Conservation (phyloP, 345 rosid genomes). For the Ailanthus altissimus region DNA sequence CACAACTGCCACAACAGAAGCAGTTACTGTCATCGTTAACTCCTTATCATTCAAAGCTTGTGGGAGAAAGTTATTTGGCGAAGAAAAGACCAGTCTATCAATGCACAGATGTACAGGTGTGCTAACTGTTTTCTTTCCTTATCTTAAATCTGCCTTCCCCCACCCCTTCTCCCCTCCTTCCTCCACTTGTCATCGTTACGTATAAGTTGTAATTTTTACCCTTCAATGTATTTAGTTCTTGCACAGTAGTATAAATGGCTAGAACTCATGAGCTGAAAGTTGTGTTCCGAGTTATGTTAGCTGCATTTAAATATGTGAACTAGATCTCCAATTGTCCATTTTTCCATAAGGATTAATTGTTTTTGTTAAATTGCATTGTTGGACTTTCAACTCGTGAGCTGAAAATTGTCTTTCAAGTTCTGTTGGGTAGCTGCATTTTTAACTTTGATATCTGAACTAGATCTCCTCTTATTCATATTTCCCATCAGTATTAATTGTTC, state of each 20-base stretch:
- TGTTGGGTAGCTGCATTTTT: slow-evolving; percentile 9
- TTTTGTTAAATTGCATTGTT: background rate
- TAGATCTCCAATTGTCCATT: background rate
- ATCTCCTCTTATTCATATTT: too few relatives aligned
- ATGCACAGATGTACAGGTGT: slow-evolving; percentile 86
- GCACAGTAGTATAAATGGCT: background rate
- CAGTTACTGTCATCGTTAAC: slow-evolving; percentile 67
- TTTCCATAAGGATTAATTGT: background rate
- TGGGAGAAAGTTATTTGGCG: slow-evolving; percentile 90
- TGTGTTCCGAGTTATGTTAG: background rate
- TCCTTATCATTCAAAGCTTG: slow-evolving; percentile 81
- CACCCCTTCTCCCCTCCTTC: background rate
- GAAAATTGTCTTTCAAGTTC: background rate
- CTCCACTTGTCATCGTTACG: background rate
- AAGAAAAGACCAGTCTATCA: slow-evolving; percentile 83
- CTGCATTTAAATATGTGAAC: background rate
- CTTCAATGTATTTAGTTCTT: background rate
- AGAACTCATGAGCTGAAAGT: background rate
- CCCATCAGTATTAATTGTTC: background rate
- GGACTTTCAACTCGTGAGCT: background rate
- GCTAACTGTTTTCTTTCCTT: slow-evolving; percentile 21
- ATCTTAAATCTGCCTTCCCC: too few relatives aligned
- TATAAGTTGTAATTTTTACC: background rate
- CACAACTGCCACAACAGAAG: slow-evolving; percentile 80
- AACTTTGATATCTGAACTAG: too few relatives aligned